Evolutionary conservation across 345 rosid genomes (phyloP).

Genomic region (Brassica rapa): DNA sequence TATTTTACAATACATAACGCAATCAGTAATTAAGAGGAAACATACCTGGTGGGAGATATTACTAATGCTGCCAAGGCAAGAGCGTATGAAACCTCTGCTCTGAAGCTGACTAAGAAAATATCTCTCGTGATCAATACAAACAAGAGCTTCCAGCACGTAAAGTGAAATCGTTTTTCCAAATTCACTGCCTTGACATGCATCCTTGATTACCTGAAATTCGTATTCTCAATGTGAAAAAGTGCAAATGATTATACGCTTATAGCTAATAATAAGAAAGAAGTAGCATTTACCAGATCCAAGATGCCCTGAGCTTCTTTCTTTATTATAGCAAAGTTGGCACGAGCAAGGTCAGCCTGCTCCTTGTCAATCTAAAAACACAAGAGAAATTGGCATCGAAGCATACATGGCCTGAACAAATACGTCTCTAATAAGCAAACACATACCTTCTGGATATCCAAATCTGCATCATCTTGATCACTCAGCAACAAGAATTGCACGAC

Average conservation of each 20-base stretch:
- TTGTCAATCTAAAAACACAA: constrained; percentile 62
- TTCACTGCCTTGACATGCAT: constrained; percentile 87
- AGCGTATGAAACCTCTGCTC: constrained; percentile 85
- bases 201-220: constrained; percentile 72
- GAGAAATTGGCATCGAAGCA: neutral
- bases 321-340: constrained; percentile 73
- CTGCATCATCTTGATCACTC: constrained; percentile 83
- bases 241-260: constrained; percentile 3
- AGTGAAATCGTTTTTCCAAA: constrained; percentile 88
- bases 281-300: constrained; percentile 72
- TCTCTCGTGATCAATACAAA: constrained; percentile 83
- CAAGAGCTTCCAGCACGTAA: constrained; percentile 82
- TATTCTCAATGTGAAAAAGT: constrained; percentile 23
- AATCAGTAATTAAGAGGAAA: constrained; percentile 10
- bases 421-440: constrained; percentile 24
- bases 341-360: constrained; percentile 89
- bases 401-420: constrained; percentile 12
- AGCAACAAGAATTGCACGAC: constrained; percentile 74
- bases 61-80: constrained; percentile 71
- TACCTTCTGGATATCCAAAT: constrained; percentile 80
- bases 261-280: neutral
- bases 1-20: neutral
- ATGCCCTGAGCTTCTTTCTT: constrained; percentile 85
- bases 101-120: constrained; percentile 89
- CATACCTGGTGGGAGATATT: constrained; percentile 68